Evolutionary conservation across 2,329 filamentous ascomycete species (phyloP).

Genomic region (Capronia epimyces): DNA sequence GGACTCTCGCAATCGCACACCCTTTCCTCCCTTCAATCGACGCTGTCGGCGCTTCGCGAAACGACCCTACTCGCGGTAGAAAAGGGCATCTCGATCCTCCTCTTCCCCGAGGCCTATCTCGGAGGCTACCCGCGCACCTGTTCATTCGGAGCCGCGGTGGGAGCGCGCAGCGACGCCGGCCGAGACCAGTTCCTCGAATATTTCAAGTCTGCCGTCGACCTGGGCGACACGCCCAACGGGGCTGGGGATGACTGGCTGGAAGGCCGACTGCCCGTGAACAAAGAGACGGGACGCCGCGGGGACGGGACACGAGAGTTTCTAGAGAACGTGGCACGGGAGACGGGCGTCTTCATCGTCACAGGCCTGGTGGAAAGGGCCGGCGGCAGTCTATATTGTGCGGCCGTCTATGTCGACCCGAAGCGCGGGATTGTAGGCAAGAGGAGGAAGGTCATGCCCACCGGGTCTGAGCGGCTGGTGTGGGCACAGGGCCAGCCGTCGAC

Average conservation of each 20-base stretch:
- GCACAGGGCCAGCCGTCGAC: slow-evolving; percentile 76
- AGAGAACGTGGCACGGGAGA: slow-evolving; percentile 68
- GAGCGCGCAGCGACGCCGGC: slow-evolving; percentile 61
- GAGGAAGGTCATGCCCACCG: slow-evolving; percentile 90
- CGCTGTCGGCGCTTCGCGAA: slow-evolving; percentile 59
- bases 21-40: slow-evolving; percentile 44
- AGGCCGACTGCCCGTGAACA: slow-evolving; percentile 51
- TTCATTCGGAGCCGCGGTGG: slow-evolving; percentile 69
- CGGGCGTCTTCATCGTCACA: slow-evolving; percentile 74
- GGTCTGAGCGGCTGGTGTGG: slow-evolving; percentile 78
- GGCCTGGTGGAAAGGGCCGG: slow-evolving; percentile 75
- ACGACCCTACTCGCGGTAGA: slow-evolving; percentile 61
- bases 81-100: slow-evolving; percentile 60
- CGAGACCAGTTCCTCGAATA: slow-evolving; percentile 78
- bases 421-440: slow-evolving; percentile 74
- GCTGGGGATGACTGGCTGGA: slow-evolving; percentile 68
- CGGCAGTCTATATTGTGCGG: slow-evolving; percentile 78
- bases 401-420: slow-evolving; percentile 72
- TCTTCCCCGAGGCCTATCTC: slow-evolving; percentile 88
- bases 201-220: slow-evolving; percentile 71
- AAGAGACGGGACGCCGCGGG: slow-evolving; percentile 50
- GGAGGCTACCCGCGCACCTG: slow-evolving; percentile 85
- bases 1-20: slow-evolving; percentile 47
- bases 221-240: slow-evolving; percentile 70
- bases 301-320: slow-evolving; percentile 76